Conservation (phyloP, 495 filamentous ascomycete genomes). For the Neurospora sp. region DNA sequence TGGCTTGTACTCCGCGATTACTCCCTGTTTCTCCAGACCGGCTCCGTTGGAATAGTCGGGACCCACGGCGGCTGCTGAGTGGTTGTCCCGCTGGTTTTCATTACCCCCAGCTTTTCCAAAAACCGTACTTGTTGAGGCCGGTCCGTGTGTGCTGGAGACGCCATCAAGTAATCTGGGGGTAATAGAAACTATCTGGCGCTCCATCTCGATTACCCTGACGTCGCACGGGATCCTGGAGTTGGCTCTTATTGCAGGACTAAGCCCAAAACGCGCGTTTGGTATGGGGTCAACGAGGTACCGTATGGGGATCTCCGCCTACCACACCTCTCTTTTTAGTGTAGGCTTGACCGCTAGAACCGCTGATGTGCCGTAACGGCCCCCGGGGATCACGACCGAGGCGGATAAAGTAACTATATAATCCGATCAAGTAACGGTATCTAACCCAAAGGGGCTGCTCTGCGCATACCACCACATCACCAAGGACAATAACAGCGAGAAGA, state of each 20-base stretch:
- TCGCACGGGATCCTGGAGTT: slow-evolving; percentile 13
- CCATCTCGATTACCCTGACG: slow-evolving; percentile 9
- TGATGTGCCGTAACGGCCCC: slow-evolving; percentile 8
- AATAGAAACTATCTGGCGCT: slow-evolving; percentile 21
- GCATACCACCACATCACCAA: too few relatives aligned
- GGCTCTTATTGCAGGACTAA: neutral
- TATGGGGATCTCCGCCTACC: neutral
- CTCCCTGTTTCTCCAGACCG: neutral
- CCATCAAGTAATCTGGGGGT: slow-evolving; percentile 33
- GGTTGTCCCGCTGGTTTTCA: slow-evolving; percentile 13
- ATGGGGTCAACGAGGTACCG: neutral
- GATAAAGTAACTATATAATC: too few relatives aligned
- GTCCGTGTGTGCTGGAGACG: slow-evolving; percentile 10
- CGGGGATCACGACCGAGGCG: neutral
- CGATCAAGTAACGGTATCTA: too few relatives aligned
- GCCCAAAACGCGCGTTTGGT: neutral
- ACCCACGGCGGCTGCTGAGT: slow-evolving; percentile 6
- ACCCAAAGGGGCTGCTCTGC: too few relatives aligned
- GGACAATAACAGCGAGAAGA: too few relatives aligned
- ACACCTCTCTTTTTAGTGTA: neutral
- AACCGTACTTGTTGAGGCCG: neutral
- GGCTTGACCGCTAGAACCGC: slow-evolving; percentile 10
- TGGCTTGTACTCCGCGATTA: neutral
- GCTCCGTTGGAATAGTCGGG: slow-evolving; percentile 5
- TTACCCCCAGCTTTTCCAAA: slow-evolving; percentile 16